A percentile compares a stretch with the other conserved stretches of the same genome.
These are phyloP conservation scores for Phytophthora megakarya DNA, from an alignment of 352 stramenopile species.

Conservation along the genomic window DNA sequence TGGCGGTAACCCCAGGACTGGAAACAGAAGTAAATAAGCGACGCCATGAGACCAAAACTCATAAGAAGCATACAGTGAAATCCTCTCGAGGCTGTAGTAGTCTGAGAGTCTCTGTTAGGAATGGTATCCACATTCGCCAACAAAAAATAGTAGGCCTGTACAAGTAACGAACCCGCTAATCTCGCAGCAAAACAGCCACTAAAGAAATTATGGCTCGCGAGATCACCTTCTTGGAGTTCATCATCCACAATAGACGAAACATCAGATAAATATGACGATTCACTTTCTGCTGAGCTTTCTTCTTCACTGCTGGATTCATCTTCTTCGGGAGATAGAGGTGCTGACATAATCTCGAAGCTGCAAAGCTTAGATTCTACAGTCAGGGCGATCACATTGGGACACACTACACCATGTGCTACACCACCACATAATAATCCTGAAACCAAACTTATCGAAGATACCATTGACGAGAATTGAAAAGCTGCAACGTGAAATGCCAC, in stretches of 20 bases:
- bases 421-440: constrained; percentile 45
- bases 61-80: constrained; percentile 48
- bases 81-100: constrained; percentile 16
- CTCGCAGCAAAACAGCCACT: constrained; percentile 54
- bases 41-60: constrained; percentile 42
- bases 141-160: constrained; percentile 68
- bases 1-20: constrained; percentile 43
- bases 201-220: constrained; percentile 31
- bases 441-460: constrained; percentile 43
- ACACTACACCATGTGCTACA: constrained; percentile 53
- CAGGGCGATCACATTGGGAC: constrained; percentile 60
- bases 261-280: constrained; percentile 25
- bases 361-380: constrained; percentile 37
- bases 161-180: constrained; percentile 43
- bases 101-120: background rate
- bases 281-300: constrained; percentile 33
- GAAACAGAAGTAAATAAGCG: constrained; percentile 54
- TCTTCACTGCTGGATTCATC: constrained; percentile 23
- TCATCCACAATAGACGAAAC: constrained; percentile 15
- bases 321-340: constrained; percentile 18
- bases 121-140: constrained; percentile 41
- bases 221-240: constrained; percentile 12
- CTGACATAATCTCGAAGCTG: constrained; percentile 2
- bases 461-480: constrained; percentile 26
- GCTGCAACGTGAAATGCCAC: constrained; percentile 50